Evolutionary conservation across 768 basidiomycete genomes (phyloP).

Genomic region (Amanita pallidorosea): DNA sequence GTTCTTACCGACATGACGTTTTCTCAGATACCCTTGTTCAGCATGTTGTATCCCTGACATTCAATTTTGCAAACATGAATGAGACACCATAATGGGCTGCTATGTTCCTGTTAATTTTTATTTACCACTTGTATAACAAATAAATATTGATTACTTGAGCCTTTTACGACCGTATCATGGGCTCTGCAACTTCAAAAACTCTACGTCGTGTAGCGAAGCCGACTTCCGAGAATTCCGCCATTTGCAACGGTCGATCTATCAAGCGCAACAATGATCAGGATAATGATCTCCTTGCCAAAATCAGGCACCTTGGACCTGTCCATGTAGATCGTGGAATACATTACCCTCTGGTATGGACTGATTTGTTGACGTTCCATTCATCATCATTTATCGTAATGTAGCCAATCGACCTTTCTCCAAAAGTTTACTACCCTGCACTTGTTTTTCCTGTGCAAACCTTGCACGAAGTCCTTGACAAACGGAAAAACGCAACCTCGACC

Average conservation of each 20-base stretch:
- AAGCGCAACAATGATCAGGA: constrained; percentile 50
- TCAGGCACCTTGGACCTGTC: constrained; percentile 57
- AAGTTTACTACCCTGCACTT: too few relatives aligned
- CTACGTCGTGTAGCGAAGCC: neutral
- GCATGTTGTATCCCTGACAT: constrained; percentile 7
- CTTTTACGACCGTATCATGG: neutral
- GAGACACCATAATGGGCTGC: neutral
- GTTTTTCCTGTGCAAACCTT: neutral
- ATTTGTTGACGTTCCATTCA: neutral
- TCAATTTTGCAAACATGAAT: neutral
- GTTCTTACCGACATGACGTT: constrained; percentile 22
- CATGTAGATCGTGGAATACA: constrained; percentile 57
- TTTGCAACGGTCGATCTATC: constrained; percentile 18
- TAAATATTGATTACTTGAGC: neutral
- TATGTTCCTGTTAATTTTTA: neutral
- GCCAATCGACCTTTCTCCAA: neutral
- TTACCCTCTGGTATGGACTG: constrained; percentile 34
- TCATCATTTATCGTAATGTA: constrained; percentile 2
- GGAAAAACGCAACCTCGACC: constrained; percentile 34
- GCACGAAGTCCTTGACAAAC: constrained; percentile 46
- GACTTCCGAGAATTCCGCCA: neutral
- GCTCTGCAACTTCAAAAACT: neutral
- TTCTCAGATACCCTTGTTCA: constrained; percentile 22
- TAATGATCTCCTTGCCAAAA: constrained; percentile 58
- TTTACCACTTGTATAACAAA: constrained; percentile 3